Conservation (phyloP, 2,329 filamentous ascomycete genomes). For the Fusarium sp. region DNA sequence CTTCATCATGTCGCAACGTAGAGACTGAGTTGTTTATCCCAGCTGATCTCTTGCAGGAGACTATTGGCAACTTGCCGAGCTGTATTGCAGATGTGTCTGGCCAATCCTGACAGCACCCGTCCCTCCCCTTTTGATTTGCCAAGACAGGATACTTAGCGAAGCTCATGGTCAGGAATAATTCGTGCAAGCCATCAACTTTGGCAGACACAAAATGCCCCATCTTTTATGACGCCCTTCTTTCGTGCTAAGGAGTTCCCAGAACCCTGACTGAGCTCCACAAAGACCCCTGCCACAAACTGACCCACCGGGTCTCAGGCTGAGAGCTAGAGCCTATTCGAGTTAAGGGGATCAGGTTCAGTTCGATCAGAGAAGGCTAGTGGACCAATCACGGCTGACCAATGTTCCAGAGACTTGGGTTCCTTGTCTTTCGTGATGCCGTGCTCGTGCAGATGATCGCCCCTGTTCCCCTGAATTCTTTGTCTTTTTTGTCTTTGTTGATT, state of each 20-base stretch:
- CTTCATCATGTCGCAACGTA: not conserved
- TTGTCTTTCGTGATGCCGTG: slow-evolving; percentile 6
- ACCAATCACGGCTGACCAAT: slow-evolving; percentile 13
- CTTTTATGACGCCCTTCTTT: slow-evolving; percentile 21
- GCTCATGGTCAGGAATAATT: slow-evolving; percentile 9
- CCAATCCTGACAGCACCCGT: slow-evolving; percentile 35
- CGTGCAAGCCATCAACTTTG: not conserved
- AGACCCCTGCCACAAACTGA: slow-evolving; percentile 15
- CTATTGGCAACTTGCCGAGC: slow-evolving; percentile 18
- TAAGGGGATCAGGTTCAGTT: not conserved
- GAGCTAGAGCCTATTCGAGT: slow-evolving; percentile 17
- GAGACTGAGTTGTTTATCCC: not conserved
- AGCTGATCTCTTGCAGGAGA: slow-evolving; percentile 8
- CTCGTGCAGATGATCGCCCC: slow-evolving; percentile 3
- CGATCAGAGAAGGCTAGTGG: slow-evolving; percentile 3
- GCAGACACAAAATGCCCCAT: not conserved
- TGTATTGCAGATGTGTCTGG: slow-evolving; percentile 6
- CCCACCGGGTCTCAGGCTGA: slow-evolving; percentile 35
- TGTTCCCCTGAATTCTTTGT: slow-evolving; percentile 26
- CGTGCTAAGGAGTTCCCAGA: not conserved
- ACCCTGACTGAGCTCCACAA: not conserved
- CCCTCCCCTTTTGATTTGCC: slow-evolving; percentile 26
- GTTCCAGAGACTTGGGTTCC: slow-evolving; percentile 5
- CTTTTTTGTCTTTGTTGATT: not conserved
- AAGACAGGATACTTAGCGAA: slow-evolving; percentile 6